Base-by-base conservation (phyloP, 805 yeast species). In the Teunomyces lycoperdinae region DNA sequence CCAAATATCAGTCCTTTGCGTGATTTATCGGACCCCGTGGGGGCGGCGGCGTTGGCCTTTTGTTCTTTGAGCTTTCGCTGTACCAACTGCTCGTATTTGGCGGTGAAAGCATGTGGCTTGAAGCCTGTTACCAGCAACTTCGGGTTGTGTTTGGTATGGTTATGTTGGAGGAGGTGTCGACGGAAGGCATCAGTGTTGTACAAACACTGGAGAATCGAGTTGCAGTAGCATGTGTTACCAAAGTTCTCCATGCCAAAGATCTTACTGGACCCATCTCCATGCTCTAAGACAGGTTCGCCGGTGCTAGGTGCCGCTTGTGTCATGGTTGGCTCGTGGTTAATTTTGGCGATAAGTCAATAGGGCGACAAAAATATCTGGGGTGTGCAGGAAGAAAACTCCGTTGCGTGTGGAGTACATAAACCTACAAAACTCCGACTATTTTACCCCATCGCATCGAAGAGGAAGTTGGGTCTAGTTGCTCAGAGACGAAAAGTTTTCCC, bases 211-310 rank as follows among this genome's bases (percentile, higher is more conserved):
- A 94, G 69, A 28, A 94, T 87, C 8, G 97, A 89, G 58, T 94
- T 94, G 67, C 96, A 88, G 70, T 92, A 92, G 69, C 98, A 94
- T 0, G 97, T 90, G 63, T 90, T 85, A 2, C 96, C 96, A 58
- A 86, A 87, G 61, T 87, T 87, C 61, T 87, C 94, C 78, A 85
- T 80, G 0, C 95, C 95, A 63, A 80, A 87, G 17, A 87, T 77
- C 62, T 85, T 87, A 50, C 78, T 72, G 5, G 83, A 70, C 1
- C 90, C 91, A 61, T 83, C 84, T 4, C 89, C 91, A 59, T 65
- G 26, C 17, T 11, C 38, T 5, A 32, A 29, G 10, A n/a, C 17
- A 5, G 14, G 11, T 9, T 24, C 41, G 29, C 10, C 41, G 7
- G 41, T 20, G n/a, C 8, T 24, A 4, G 29, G 29, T 24, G 30